Evolutionary conservation across 352 stramenopile species (phyloP).

Genomic region (Pythium sukuiense): DNA sequence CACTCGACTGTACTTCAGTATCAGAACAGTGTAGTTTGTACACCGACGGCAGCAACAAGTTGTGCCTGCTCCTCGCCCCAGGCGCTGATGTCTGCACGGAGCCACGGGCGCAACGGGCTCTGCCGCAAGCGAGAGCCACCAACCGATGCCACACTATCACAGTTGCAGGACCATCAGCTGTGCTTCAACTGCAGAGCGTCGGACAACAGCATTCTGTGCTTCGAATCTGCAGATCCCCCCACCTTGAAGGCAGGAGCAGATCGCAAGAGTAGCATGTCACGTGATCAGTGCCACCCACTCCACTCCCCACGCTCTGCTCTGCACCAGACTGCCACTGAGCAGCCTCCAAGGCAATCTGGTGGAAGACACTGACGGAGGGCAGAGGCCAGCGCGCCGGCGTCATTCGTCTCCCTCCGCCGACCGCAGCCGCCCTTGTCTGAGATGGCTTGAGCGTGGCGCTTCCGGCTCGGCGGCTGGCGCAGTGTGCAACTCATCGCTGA

Average conservation of each 20-base stretch:
- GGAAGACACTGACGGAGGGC: no score
- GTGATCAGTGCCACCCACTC: neutral
- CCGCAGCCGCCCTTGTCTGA: neutral
- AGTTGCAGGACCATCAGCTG: no score
- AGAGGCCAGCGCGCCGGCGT: neutral
- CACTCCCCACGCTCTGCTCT: neutral
- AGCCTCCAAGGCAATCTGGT: neutral
- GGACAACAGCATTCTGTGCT: neutral
- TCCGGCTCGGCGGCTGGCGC: neutral
- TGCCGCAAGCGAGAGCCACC: no score
- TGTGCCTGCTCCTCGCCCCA: no score
- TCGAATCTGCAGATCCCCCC: neutral
- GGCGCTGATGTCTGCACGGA: no score
- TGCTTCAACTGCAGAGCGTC: no score
- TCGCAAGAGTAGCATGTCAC: neutral
- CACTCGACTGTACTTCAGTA: no score
- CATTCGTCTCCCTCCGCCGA: neutral
- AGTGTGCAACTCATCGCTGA: neutral
- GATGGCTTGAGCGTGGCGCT: neutral
- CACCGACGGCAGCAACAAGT: no score
- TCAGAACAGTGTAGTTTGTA: no score
- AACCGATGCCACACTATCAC: no score
- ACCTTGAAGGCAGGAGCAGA: neutral
- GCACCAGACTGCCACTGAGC: neutral
- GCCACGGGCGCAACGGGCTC: no score